phyloP scores from a whole-genome alignment of 2,329 filamentous ascomycete genomes.

The Teratosphaeria epicoccoides region DNA sequence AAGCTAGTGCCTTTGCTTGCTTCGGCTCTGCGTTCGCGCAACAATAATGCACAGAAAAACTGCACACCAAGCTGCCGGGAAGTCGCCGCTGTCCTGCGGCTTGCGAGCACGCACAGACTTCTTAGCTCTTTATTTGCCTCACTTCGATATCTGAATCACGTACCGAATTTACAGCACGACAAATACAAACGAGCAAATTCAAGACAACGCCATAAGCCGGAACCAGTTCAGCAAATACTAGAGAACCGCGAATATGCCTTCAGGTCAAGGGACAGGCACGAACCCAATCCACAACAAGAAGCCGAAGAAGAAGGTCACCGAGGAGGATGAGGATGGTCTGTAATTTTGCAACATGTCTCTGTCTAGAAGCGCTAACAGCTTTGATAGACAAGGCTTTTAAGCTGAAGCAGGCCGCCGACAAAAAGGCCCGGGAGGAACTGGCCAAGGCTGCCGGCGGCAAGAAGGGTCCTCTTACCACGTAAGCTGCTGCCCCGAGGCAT shows the following conservation, averaged over 20 bases:
- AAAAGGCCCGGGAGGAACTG: conserved; percentile 71
- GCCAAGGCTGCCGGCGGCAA: conserved; percentile 73
- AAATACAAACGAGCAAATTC: not conserved
- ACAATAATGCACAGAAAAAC: not conserved
- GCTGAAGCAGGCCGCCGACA: conserved; percentile 67
- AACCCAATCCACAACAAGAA: conserved; percentile 60
- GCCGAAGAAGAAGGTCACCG: conserved; percentile 66
- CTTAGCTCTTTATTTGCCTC: not conserved
- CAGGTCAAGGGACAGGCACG: conserved; percentile 40
- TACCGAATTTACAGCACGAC: not conserved
- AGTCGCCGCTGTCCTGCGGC: not conserved
- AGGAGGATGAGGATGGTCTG: conserved; percentile 65
- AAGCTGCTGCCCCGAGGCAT: not conserved
- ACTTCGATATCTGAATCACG: not conserved
- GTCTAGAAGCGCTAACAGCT: no score
- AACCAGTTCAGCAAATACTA: not conserved
- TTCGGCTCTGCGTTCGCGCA: not conserved
- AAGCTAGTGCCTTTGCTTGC: not conserved
- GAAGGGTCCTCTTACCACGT: conserved; percentile 64
- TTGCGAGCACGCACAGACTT: not conserved
- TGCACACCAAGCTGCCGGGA: not conserved
- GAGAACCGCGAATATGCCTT: conserved; percentile 31
- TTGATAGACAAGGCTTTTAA: conserved; percentile 59
- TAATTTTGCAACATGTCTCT: not conserved
- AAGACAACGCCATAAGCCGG: not conserved